Evolutionary conservation across 495 filamentous ascomycete species (phyloP).

Genomic region (Penicillium nucicola): DNA sequence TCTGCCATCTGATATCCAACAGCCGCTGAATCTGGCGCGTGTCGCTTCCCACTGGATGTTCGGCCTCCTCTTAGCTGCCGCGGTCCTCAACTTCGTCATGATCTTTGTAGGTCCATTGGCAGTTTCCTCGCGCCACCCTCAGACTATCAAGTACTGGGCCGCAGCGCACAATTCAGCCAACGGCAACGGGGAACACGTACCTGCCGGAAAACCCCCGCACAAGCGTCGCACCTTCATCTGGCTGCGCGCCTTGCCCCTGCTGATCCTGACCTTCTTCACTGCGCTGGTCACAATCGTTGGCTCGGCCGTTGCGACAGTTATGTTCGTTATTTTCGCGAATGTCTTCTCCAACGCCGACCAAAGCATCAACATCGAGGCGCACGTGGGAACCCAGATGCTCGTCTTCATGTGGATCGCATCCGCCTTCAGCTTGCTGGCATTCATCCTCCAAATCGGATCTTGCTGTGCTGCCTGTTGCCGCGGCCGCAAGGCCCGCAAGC

Average conservation of each 20-base stretch:
- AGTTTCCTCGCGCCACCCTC: conserved; percentile 51
- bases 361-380: conserved; percentile 71
- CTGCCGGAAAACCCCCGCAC: conserved; percentile 25
- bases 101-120: conserved; percentile 60
- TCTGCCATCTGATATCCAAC: conserved; percentile 66
- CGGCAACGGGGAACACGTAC: conserved; percentile 12
- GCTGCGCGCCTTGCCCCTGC: conserved; percentile 49
- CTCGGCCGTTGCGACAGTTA: conserved; percentile 70
- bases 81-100: conserved; percentile 64
- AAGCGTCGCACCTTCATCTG: conserved; percentile 46
- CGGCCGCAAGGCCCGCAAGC: conserved; percentile 39
- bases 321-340: conserved; percentile 74
- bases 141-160: conserved; percentile 28
- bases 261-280: conserved; percentile 57
- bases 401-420: conserved; percentile 86
- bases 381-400: conserved; percentile 72
- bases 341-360: conserved; percentile 58
- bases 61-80: conserved; percentile 72
- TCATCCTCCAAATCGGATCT: conserved; percentile 66
- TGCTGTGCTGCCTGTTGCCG: conserved; percentile 58
- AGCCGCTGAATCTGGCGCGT: conserved; percentile 69
- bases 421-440: conserved; percentile 62
- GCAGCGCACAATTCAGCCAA: conserved; percentile 11
- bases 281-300: conserved; percentile 67
- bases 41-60: conserved; percentile 91